Evolutionary conservation across 2,329 filamentous ascomycete species (phyloP), one percentile per base, ranked within the genome.

Genomic region (Fusarium sp.): DNA sequence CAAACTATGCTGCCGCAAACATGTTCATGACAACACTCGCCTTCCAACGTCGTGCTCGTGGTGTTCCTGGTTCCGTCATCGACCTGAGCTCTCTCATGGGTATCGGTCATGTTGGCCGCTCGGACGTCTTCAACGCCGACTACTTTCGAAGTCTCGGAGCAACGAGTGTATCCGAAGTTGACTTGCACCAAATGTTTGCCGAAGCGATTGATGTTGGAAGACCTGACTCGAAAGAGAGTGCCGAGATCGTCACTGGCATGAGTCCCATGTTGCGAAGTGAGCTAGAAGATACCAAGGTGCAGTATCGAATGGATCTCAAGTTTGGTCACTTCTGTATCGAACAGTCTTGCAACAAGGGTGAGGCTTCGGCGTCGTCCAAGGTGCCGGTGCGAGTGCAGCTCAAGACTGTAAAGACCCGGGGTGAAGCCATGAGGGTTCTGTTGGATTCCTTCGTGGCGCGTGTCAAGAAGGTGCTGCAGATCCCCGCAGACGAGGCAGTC

Each of bases 151-250:
- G 8, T 4, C 27, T 63, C 31, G 31, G 6, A 71, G 72, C 3
- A 69, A 72, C 28, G 55, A 54, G 18, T 61, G 69, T 74, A 37
- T 66, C 60, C 1, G 71, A 73, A 55, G 57, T 57, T 11, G 83
- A 85, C 36, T 54, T 58, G 15, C 44, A 60, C 11, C 47, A 60
- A 15, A 43, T 60, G 47, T 70, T 70, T 53, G 65, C 67, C 18
- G 71, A 71, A 54, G 63, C 68, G 28, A 61, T 73, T 10, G 40
- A 65, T 23, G 54, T 64, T 15, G 62, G 65, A 9, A 15, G 48
- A 43, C 47, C 59, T 40, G 50, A 60, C 57, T 73, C 58, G 68
- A 28, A 51, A 69, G 36, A 58, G 31, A 10, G 13, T 12, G 34
- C 31, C 8, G 54, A 57, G 31, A 16, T 68, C 28, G 56, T 62